Conservation (phyloP, 148 eudicot species). For the Tetragonia tetragonoides region DNA sequence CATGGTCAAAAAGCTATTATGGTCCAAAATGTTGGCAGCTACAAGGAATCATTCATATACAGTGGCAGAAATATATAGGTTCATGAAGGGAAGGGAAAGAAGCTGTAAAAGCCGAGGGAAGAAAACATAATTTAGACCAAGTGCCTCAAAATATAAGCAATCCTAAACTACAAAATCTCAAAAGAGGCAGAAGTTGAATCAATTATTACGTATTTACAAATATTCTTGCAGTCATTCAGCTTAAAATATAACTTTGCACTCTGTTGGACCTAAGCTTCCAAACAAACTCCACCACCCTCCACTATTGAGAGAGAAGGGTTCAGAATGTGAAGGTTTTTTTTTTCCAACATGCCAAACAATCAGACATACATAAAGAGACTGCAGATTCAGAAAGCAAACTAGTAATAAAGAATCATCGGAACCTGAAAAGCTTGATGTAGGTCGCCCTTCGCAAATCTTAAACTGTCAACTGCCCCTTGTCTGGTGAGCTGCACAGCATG, state of each 20-base stretch:
- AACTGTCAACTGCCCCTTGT: conserved; percentile 89
- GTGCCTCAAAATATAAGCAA: background rate
- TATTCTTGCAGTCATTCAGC: background rate
- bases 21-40: background rate
- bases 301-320: background rate
- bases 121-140: background rate
- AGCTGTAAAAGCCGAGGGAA: background rate
- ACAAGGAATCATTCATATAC: background rate
- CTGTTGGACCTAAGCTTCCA: background rate
- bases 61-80: background rate
- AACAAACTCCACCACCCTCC: background rate
- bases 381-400: background rate
- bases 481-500: conserved; percentile 97
- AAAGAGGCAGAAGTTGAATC: background rate
- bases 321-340: background rate
- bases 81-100: background rate
- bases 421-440: conserved; percentile 87
- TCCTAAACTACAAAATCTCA: background rate
- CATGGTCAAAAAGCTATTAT: background rate
- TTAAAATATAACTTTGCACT: background rate
- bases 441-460: conserved; percentile 88
- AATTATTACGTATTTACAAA: background rate
- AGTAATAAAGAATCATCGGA: background rate
- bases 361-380: background rate
- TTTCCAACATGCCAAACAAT: background rate